Evolutionary conservation across 2,329 filamentous ascomycete genomes (phyloP).

Genomic region (Epichloe elymi): DNA sequence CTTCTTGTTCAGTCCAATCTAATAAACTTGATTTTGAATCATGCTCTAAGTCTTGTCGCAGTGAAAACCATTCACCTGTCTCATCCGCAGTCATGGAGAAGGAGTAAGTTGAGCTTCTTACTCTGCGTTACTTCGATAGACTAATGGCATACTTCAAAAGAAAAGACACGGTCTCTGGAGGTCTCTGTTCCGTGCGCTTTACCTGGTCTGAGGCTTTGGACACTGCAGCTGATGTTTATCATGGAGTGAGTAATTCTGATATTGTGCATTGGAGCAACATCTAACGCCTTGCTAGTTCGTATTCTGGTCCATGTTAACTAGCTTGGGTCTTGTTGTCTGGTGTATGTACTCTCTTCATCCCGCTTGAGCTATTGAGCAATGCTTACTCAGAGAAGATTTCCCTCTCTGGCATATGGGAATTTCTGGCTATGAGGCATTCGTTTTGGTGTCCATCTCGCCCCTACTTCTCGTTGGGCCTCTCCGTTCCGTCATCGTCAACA

Average conservation of each 20-base stretch:
- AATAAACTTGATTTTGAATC: constrained; percentile 18
- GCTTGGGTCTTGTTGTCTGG: constrained; percentile 81
- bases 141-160: constrained; percentile 26
- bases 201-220: constrained; percentile 65
- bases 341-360: constrained; percentile 44
- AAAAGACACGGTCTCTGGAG: constrained; percentile 60
- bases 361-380: neutral
- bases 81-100: constrained; percentile 49
- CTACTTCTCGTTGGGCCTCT: constrained; percentile 61
- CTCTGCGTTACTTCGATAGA: neutral
- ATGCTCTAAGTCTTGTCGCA: constrained; percentile 31
- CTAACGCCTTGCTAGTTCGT: constrained; percentile 49
- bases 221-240: constrained; percentile 77
- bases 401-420: constrained; percentile 99
- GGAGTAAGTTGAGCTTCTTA: constrained; percentile 43
- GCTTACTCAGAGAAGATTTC: constrained; percentile 48
- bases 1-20: constrained; percentile 17
- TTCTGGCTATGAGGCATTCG: constrained; percentile 82
- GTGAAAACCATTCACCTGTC: constrained; percentile 33
- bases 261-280: neutral
- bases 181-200: constrained; percentile 59
- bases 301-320: constrained; percentile 92
- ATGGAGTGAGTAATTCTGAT: constrained; percentile 51
- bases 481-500: constrained; percentile 52
- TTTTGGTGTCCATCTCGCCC: constrained; percentile 75